Base-by-base conservation (phyloP, 495 filamentous ascomycete genomes). In the Echria macrotheca region DNA sequence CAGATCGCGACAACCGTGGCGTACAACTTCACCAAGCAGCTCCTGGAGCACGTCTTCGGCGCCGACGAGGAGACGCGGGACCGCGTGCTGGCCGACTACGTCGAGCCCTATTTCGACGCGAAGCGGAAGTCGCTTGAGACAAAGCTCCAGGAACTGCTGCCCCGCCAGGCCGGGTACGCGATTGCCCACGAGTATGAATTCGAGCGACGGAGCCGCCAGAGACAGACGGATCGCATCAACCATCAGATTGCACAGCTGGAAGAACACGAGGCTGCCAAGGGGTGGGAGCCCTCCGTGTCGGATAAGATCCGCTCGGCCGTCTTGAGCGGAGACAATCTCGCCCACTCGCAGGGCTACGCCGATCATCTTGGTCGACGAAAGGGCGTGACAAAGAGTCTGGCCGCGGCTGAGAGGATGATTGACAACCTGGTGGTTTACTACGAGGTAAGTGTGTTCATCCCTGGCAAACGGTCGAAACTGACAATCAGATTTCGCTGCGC, bases 81-180 rank as follows among this genome's bases (percentile, higher is more conserved):
- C 5, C 42, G 56, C 0, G 57, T 72, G n/a, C 50, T 68, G 3
- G 49, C 39, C 1, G 43, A 50, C 15, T 59, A 51, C 28, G 50
- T 72, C 23, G 53, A 70, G 24, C 70, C 69, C 1, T 68, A 63
- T 32, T 67, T 75, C 38, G 62, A 69, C 0, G 9, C 60, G 12
- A 68, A 61, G 17, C 49, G 54, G 10, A 36, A 44, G 5, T 17
- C 46, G 0, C 64, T 72, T 5, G 52, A 61, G 11, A 3, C 5
- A 1, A 70, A 71, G 46, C 37, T 73, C 9, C 47, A 67, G 5
- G 71, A 75, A 28, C 62, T 75, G 24, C 55, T 73, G 11, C 36
- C 12, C n/a, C 50, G 18, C 19, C 38, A 19, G 38, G 5, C 17
- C 12, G 22, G 18, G 4, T 41, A 23, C n/a, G 22, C 18, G 1